Conservation (phyloP, 345 rosid species). For the Fremontodendron californicum region DNA sequence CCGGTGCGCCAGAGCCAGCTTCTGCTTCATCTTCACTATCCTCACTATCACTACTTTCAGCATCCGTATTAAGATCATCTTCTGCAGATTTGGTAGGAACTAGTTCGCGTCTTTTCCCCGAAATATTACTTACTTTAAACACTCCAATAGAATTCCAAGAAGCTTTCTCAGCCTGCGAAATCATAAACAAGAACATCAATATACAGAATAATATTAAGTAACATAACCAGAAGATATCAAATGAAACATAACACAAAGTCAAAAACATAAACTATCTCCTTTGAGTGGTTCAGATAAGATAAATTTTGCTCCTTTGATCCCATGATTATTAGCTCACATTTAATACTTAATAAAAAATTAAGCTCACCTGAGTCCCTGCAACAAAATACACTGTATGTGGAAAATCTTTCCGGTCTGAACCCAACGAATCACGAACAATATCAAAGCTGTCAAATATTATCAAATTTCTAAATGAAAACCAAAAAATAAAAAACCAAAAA, state of each 20-base stretch:
- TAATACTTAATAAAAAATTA: background rate
- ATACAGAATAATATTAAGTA: background rate
- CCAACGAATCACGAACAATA: slow-evolving; percentile 67
- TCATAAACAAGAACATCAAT: background rate
- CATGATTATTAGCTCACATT: background rate
- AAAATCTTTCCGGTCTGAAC: slow-evolving; percentile 76
- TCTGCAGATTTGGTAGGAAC: slow-evolving; percentile 44
- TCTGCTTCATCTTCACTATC: slow-evolving; percentile 55
- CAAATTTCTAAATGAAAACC: slow-evolving; percentile 3
- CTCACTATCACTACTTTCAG: slow-evolving; percentile 67
- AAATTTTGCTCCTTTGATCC: background rate
- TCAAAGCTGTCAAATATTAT: slow-evolving; percentile 61
- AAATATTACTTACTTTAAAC: slow-evolving; percentile 62
- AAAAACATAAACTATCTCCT: background rate
- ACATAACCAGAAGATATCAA: background rate
- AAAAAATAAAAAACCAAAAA: background rate
- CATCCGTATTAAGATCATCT: slow-evolving; percentile 54
- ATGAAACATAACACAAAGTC: background rate
- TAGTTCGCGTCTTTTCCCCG: slow-evolving; percentile 81
- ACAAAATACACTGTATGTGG: slow-evolving; percentile 78
- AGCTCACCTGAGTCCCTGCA: slow-evolving; percentile 80
- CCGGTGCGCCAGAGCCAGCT: slow-evolving; percentile 52
- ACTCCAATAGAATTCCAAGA: slow-evolving; percentile 71
- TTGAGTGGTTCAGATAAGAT: background rate
- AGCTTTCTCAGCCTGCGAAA: slow-evolving; percentile 70